Percentiles rank a stretch among this genome's conserved stretches.
These are phyloP conservation scores for Thraustochytrium sp. DNA, from an alignment of 352 stramenopile species.

Conservation along the genomic window DNA sequence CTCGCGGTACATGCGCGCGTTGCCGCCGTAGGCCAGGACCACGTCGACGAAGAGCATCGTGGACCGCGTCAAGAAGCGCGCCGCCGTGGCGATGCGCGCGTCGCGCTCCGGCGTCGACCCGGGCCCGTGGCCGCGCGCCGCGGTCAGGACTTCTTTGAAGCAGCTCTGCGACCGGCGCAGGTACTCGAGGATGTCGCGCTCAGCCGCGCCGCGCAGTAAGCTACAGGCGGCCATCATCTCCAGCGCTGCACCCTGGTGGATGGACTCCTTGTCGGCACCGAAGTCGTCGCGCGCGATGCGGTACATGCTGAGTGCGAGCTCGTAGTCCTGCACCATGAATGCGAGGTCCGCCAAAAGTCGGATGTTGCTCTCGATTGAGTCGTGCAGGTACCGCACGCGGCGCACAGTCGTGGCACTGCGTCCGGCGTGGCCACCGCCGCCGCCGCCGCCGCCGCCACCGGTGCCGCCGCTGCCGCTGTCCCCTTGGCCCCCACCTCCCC, in stretches of 20 bases:
- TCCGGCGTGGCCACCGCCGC: too few species aligned
- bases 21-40: neutral
- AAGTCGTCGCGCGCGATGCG: constrained; percentile 79
- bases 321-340: constrained; percentile 79
- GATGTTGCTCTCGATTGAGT: constrained; percentile 80
- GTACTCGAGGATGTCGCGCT: constrained; percentile 72
- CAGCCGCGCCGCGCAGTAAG: constrained; percentile 66
- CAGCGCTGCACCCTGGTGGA: constrained; percentile 71
- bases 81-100: neutral
- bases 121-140: constrained; percentile 46
- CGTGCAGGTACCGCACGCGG: constrained; percentile 62
- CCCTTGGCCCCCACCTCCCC: constrained; percentile 70
- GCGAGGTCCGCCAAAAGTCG: constrained; percentile 75
- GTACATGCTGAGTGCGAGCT: constrained; percentile 79
- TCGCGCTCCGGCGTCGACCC: neutral
- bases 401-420: too few species aligned
- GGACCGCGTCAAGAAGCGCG: constrained; percentile 8
- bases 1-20: neutral
- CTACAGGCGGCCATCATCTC: constrained; percentile 77
- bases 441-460: neutral
- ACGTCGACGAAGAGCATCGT: constrained; percentile 38
- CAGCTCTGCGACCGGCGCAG: constrained; percentile 62
- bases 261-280: constrained; percentile 74
- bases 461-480: constrained; percentile 21
- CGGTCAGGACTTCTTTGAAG: constrained; percentile 56